phyloP scores from a whole-genome alignment of 2,329 filamentous ascomycete species.

The Penicillium vulpinum region DNA sequence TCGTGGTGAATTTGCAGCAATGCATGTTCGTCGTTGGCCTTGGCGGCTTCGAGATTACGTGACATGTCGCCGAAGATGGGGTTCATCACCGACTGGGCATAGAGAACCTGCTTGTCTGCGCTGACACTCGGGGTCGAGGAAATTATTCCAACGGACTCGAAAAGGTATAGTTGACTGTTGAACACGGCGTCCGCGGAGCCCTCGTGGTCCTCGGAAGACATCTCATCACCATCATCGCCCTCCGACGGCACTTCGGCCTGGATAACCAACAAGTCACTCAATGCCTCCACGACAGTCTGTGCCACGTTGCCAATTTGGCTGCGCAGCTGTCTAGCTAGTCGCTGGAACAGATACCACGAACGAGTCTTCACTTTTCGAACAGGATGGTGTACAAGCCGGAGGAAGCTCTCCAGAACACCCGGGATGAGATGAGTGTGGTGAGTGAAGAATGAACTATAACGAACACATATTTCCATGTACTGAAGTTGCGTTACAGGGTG shows the following conservation, averaged over 20 bases:
- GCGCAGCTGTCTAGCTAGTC: slow-evolving; percentile 84
- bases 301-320: slow-evolving; percentile 83
- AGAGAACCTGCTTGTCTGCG: slow-evolving; percentile 80
- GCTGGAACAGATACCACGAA: slow-evolving; percentile 96
- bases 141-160: slow-evolving; percentile 91
- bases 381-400: slow-evolving; percentile 82
- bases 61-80: slow-evolving; percentile 91
- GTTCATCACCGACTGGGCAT: slow-evolving; percentile 82
- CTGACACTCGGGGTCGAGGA: slow-evolving; percentile 77
- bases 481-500: slow-evolving; percentile 92
- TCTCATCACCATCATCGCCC: slow-evolving; percentile 78
- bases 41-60: slow-evolving; percentile 71
- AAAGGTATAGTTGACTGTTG: slow-evolving; percentile 86
- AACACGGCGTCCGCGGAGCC: slow-evolving; percentile 89
- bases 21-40: slow-evolving; percentile 77
- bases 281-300: slow-evolving; percentile 85
- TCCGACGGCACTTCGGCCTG: slow-evolving; percentile 82
- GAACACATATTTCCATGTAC: slow-evolving; percentile 97
- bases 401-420: slow-evolving; percentile 85
- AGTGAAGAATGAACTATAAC: slow-evolving; percentile 92
- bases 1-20: slow-evolving; percentile 91
- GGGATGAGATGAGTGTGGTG: slow-evolving; percentile 78
- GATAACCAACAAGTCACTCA: slow-evolving; percentile 84
- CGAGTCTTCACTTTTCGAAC: slow-evolving; percentile 83
- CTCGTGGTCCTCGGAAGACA: slow-evolving; percentile 91